Conservation (phyloP, 1,284 basidiomycete species). For the Porogramme epimiltina region DNA sequence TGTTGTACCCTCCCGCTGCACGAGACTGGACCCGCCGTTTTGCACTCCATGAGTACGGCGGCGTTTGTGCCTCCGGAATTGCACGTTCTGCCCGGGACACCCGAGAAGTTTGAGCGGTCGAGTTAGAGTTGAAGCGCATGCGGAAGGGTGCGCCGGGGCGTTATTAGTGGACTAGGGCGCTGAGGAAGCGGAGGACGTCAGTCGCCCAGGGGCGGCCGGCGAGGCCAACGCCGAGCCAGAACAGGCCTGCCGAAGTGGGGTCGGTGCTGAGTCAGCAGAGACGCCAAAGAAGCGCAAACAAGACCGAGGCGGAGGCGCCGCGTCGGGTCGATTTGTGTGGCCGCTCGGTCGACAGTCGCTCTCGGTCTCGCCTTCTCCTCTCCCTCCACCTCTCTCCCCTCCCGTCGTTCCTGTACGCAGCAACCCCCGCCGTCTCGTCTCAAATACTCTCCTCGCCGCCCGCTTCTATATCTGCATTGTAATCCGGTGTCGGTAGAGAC, state of each 20-base stretch:
- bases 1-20: too few species aligned
- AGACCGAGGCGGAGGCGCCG: constrained; percentile 14
- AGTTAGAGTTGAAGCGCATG: too few species aligned
- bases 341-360: constrained; percentile 13
- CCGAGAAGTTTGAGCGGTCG: too few species aligned
- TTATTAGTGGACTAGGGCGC: too few species aligned
- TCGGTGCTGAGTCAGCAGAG: constrained; percentile 30
- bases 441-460: constrained; percentile 2
- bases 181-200: too few species aligned
- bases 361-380: constrained; percentile 9
- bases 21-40: too few species aligned
- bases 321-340: constrained; percentile 16
- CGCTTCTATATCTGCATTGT: constrained; percentile 16
- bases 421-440: neutral
- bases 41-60: too few species aligned
- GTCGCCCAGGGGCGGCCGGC: too few species aligned
- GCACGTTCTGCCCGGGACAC: too few species aligned
- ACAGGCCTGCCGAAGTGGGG: neutral
- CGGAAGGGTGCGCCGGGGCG: too few species aligned
- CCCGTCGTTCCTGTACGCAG: neutral
- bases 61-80: too few species aligned
- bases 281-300: constrained; percentile 22
- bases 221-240: too few species aligned
- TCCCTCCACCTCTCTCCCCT: constrained; percentile 13
- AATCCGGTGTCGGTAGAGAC: constrained; percentile 27